Base-by-base conservation (phyloP, 2,329 filamentous ascomycete genomes). In the Botrytis medusae region DNA sequence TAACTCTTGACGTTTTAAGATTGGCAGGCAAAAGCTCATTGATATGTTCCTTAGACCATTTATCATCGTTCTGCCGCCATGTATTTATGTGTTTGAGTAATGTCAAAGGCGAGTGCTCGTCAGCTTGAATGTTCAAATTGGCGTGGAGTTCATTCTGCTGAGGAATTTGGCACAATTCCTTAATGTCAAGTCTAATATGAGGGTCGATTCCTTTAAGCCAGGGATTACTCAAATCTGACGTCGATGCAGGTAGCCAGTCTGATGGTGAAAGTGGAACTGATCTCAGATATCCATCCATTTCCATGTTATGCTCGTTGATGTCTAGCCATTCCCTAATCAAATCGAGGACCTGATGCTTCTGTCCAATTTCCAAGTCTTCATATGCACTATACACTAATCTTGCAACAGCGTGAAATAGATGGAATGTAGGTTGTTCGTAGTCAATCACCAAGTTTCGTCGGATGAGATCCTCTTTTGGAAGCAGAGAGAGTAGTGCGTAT, bases 401-500 rank as follows among this genome's bases (percentile, higher is more conserved):
- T 25, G 54, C 18, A 20, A 69, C 40, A 10, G 48, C 25, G 37
- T 69, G 65, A 16, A 69, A 69, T 9, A 69, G n/a, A 42, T 57
- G 18, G 9, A 69, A 69, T 12, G 34, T 57, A 14, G 48, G 48
- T 6, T 69, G 48, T 29, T 29, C 59, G n/a, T 71, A 71, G 20
- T 71, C 69, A 10, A 71, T 48, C 9, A 32, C 18, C 7, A 71
- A 9, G 18, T 63, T 46, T 40, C 63, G 54, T n/a, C 69, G 69
- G 40, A 63, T 40, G 32, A 46, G 14, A 29, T 71, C 57, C 3
- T 71, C 54, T 34, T 63, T 34, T n/a, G 69, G 59, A 20, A 63
- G 29, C 32, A 71, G 69, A 20, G 69, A 63, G 59, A 71, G 69
- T n/a, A 71, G 69, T 12, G 69, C 69, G n/a, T 71, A 71, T 22